Evolutionary conservation across 306 rosid genomes (phyloP).

Genomic region (Prunus padus): DNA sequence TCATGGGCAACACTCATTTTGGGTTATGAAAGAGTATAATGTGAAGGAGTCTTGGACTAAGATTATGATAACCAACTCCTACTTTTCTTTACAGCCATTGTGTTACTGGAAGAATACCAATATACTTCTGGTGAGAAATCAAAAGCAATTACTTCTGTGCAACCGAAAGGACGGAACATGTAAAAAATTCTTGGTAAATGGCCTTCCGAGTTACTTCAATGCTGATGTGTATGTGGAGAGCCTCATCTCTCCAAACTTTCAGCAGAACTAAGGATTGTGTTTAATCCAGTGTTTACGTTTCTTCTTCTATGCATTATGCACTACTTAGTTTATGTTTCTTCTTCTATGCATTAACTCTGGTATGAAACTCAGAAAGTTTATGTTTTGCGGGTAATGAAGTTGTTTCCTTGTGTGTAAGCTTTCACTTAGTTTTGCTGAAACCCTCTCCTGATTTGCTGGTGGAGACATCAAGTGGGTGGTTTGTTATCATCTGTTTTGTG

Average conservation of each 20-base stretch:
- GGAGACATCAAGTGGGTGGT: not conserved
- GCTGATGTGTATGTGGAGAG: slow-evolving; percentile 16
- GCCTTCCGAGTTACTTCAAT: slow-evolving; percentile 1
- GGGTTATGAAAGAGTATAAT: slow-evolving; percentile 23
- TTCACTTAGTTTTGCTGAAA: not conserved
- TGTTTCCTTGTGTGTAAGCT: not conserved
- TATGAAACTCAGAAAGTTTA: not conserved
- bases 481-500: not conserved
- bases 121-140: slow-evolving; percentile 13
- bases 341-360: not conserved
- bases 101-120: slow-evolving; percentile 19
- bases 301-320: not conserved
- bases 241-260: slow-evolving; percentile 13
- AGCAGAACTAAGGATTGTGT: not conserved
- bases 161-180: slow-evolving; percentile 10
- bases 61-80: not conserved
- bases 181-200: slow-evolving; percentile 8
- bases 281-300: not conserved
- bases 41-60: slow-evolving; percentile 24
- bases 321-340: not conserved
- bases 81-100: not conserved
- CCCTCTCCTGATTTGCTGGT: not conserved
- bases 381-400: not conserved
- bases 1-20: not conserved
- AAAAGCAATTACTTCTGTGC: slow-evolving; percentile 4